A percentile compares a stretch with the other conserved stretches of the same genome.
Conservation (phyloP, 495 filamentous ascomycete genomes). For the Terfezia claveryi region DNA sequence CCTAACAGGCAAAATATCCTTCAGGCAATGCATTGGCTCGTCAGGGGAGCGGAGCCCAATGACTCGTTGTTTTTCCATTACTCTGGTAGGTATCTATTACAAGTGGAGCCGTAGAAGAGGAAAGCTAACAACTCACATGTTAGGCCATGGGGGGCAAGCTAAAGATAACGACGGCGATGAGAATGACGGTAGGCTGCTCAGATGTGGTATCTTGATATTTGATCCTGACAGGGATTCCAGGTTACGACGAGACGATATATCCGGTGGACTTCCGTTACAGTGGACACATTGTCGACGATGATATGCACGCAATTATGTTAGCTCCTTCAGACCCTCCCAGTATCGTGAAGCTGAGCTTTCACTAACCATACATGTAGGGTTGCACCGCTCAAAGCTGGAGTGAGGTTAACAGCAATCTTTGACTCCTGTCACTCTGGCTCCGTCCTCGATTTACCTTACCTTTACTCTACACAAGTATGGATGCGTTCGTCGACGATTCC, state of each 20-base stretch:
- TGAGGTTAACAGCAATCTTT: conserved; percentile 90
- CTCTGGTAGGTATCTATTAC: conserved; percentile 40
- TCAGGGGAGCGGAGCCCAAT: conserved; percentile 82
- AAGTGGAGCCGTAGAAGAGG: conserved; percentile 1
- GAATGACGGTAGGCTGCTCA: conserved; percentile 12
- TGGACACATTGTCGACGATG: conserved; percentile 92
- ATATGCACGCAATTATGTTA: conserved; percentile 92
- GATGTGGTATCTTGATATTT: background rate
- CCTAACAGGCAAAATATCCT: conserved; percentile 92
- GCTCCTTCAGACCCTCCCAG: background rate
- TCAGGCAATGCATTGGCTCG: conserved; percentile 94
- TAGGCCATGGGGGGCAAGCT: conserved; percentile 93
- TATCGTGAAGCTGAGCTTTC: background rate
- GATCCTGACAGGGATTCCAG: conserved; percentile 19
- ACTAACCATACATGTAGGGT: conserved; percentile 26
- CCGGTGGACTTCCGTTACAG: conserved; percentile 79
- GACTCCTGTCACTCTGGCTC: conserved; percentile 98
- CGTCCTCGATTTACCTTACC: conserved; percentile 84
- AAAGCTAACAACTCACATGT: conserved; percentile 2
- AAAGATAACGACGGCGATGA: conserved; percentile 55
- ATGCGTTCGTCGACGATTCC: too few species aligned
- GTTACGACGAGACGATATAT: conserved; percentile 96
- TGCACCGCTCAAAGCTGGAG: conserved; percentile 51
- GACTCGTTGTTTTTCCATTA: conserved; percentile 98
- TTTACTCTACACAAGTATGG: conserved; percentile 51